Conservation (phyloP, 768 basidiomycete genomes). For the Neoboletus magnificus region DNA sequence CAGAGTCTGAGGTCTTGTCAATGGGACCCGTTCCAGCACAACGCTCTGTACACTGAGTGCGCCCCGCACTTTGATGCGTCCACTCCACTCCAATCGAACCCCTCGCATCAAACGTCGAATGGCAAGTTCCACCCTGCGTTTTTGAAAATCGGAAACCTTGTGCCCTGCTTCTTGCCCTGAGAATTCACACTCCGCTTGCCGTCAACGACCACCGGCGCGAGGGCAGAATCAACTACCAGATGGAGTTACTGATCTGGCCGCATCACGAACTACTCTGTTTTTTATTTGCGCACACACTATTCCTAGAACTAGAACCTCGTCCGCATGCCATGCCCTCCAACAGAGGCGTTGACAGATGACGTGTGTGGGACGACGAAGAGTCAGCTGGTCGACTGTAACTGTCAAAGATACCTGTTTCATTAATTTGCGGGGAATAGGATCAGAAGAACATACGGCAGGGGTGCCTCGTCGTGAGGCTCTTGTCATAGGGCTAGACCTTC, state of each 20-base stretch:
- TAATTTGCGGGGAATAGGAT: conserved; percentile 24
- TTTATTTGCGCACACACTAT: not conserved
- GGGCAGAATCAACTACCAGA: not conserved
- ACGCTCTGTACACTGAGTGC: no score
- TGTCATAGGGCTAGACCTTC: conserved; percentile 34
- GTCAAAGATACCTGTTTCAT: conserved; percentile 18
- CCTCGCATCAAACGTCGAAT: conserved; percentile 17
- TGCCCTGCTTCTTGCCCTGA: conserved; percentile 28
- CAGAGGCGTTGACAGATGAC: not conserved
- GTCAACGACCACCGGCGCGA: conserved; percentile 7
- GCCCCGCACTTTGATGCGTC: conserved; percentile 25
- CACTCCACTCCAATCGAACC: conserved; percentile 11
- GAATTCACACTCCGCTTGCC: conserved; percentile 19
- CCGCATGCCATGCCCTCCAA: not conserved
- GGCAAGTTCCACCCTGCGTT: not conserved
- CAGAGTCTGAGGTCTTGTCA: no score
- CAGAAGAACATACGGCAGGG: conserved; percentile 22
- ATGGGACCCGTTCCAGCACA: no score
- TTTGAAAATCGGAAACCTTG: conserved; percentile 34
- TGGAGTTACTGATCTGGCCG: not conserved
- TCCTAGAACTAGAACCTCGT: not conserved
- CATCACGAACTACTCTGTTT: not conserved
- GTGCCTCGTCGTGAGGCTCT: conserved; percentile 26
- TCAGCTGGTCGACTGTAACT: conserved; percentile 20
- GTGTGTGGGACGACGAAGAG: not conserved